Evolutionary conservation across 768 basidiomycete genomes (phyloP), one percentile per base, ranked within the genome.

Genomic region (Suillus weaverae): DNA sequence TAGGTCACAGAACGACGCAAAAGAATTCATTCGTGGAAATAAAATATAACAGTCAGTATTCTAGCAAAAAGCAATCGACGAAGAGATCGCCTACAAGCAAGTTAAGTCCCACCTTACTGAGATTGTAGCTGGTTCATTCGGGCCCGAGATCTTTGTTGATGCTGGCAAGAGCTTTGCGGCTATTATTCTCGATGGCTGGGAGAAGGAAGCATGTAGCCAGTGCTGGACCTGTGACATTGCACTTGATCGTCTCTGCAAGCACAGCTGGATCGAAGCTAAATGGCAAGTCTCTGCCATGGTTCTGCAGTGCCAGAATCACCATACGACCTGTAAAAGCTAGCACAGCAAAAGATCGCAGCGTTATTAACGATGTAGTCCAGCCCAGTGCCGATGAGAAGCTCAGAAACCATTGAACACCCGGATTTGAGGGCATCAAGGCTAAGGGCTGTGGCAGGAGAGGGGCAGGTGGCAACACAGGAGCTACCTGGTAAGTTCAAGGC

Each of bases 311-410:
- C 14, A 50, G 38, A 41, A 39, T 43, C 50, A 26, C 26, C n/a
- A 62, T 62, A 22, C n/a, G 18, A 46, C 20, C 38, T 43, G 22
- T 39, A 26, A 64, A 30, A n/a, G 50, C 26, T 11, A 32, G 44
- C 32, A 30, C n/a, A 22, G 9, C 43, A 62, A 9, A 8, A 73
- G 48, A 78, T 71, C 1, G 70, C 79, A n/a, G 79, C 78, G 57
- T 79, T 80, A 71, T 80, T 81, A 61, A 77, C 63, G 30, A 78
- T 67, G 48, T 76, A 79, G 69, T 81, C 76, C n/a, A 79, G 62
- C 5, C 76, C 75, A 18, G 26, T 38, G 43, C 67, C 68, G 4
- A 69, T 73, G 16, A 81, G 66, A 26, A 76, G 63, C 41, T 63
- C 63, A 22, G 70, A 67, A 16, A 73, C 72, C 8, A 67, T 61